phyloP scores from a whole-genome alignment of 495 filamentous ascomycete species.

The Aspergillus heteromorphus region DNA sequence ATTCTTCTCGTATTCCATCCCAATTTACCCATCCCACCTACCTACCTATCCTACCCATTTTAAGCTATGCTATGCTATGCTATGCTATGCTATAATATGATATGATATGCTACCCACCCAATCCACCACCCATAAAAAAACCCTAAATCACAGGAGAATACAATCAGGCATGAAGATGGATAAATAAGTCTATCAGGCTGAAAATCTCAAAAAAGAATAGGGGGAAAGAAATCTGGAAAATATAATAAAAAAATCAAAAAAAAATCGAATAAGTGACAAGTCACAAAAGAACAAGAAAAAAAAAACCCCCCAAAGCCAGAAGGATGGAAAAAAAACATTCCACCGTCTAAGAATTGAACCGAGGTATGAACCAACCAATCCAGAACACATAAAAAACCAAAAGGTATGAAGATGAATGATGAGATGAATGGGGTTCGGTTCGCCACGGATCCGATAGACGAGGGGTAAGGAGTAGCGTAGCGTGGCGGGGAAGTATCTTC shows the following conservation, averaged over 20 bases:
- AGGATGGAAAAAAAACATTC: conserved; percentile 6
- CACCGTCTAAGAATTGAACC: conserved; percentile 20
- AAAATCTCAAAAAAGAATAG: background rate
- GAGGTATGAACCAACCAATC: conserved; percentile 19
- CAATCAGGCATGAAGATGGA: background rate
- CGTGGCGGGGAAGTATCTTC: background rate
- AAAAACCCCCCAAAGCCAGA: conserved; percentile 1
- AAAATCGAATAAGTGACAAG: background rate
- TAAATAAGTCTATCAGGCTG: background rate
- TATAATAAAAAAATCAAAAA: background rate
- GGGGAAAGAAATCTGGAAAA: background rate
- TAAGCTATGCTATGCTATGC: too few species aligned
- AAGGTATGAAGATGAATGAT: background rate
- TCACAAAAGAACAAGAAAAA: background rate
- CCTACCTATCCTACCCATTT: too few species aligned
- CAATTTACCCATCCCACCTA: too few species aligned
- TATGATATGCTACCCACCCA: too few species aligned
- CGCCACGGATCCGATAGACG: background rate
- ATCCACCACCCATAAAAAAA: background rate
- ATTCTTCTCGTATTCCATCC: too few species aligned
- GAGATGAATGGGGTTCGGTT: background rate
- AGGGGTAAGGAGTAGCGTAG: too few species aligned
- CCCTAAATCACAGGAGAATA: background rate
- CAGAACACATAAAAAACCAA: background rate
- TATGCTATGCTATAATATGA: background rate